A percentile compares a stretch with the other conserved stretches of the same genome.
Conservation (phyloP, 352 stramenopile species). For the Globisporangium camurandrum region DNA sequence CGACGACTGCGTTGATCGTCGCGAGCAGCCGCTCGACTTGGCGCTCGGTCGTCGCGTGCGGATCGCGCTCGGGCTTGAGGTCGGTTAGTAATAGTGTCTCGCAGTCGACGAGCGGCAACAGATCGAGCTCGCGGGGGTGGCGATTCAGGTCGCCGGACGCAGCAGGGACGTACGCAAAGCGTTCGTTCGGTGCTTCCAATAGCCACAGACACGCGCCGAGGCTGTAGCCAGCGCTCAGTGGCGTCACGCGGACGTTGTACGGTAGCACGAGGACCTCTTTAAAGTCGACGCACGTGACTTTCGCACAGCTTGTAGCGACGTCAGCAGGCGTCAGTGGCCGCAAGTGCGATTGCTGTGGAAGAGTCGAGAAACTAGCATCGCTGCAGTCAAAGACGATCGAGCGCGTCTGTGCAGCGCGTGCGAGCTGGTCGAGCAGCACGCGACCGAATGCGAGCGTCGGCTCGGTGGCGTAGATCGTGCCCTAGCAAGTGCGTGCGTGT, state of each 20-base stretch:
- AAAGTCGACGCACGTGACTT: conserved; percentile 52
- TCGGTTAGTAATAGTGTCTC: conserved; percentile 75
- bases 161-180: conserved; percentile 64
- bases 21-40: conserved; percentile 65
- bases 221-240: conserved; percentile 67
- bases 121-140: conserved; percentile 76
- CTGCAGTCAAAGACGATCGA: conserved; percentile 14
- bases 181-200: conserved; percentile 57
- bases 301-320: conserved; percentile 32
- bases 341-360: no score
- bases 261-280: conserved; percentile 40
- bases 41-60: conserved; percentile 57
- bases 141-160: conserved; percentile 79
- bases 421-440: conserved; percentile 65
- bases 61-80: conserved; percentile 65
- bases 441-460: conserved; percentile 61
- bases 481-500: conserved; percentile 13
- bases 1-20: conserved; percentile 45
- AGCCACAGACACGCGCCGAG: conserved; percentile 70
- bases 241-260: conserved; percentile 67
- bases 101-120: conserved; percentile 65
- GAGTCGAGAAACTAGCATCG: no score
- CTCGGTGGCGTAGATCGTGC: conserved; percentile 61
- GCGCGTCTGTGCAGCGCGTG: conserved; percentile 6
- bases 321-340: conserved; percentile 32